Base-by-base conservation (phyloP, 179 eudicot species). In the Beta macrorhiza region DNA sequence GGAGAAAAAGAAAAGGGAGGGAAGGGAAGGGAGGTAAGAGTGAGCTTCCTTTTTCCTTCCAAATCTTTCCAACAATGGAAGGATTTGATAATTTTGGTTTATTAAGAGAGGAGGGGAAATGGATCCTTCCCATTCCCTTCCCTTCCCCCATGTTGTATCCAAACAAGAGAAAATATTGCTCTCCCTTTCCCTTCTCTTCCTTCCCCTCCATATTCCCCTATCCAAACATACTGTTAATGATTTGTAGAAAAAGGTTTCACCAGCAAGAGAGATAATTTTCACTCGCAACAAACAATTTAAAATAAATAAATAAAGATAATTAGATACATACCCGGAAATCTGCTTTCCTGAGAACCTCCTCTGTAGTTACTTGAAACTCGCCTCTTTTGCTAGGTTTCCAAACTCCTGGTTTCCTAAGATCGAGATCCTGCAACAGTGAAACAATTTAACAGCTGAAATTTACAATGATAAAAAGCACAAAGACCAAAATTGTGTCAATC, bases 291-390 rank as follows among this genome's bases (percentile, higher is more conserved):
- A 68, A 68, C 72, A 68, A 44, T 68, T n/a, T 17, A 8, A 37
- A 51, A 67, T 17, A 65, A 72, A 32, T n/a, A 16, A 25, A 9
- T 29, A 44, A 22, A 25, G 63, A 76, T 3, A 20, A 76, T 49
- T 67, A 75, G 25, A 67, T 53, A 85, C 91, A 81, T 57, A 93
- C 98, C 93, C 98, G 90, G 86, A 93, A 93, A 88, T 93, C 98
- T 67, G 98, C 98, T 84, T 88, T 85, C 61, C 47, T 79, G 67
- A 93, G 83, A 82, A 86, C 98, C 85, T 93, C 98, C 86, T 85
- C 88, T 15, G 95, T 84, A 49, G 97, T 91, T 55, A 89, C 91
- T 87, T 89, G 87, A 84, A 93, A 93, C 78, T 93, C 98, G 7
- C 6, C 0, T 83, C 86, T 84, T 84, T 76, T 88, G 29, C 0